phyloP scores from a whole-genome alignment of 495 filamentous ascomycete genomes.

The Sphaerosporella brunnea region DNA sequence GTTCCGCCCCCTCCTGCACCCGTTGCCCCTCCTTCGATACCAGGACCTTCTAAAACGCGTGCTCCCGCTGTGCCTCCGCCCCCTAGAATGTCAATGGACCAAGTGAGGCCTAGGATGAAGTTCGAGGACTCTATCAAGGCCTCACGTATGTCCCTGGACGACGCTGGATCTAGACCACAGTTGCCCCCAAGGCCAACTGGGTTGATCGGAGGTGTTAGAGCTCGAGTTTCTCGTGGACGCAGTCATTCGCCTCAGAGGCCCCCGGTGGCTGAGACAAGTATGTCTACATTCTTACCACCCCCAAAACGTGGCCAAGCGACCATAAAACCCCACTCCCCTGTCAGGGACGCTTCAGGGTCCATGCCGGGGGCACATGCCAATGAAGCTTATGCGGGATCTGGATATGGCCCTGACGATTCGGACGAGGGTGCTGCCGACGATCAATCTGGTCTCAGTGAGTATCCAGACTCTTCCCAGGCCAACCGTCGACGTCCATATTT shows the following conservation, averaged over 20 bases:
- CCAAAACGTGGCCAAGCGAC: slow-evolving; percentile 11
- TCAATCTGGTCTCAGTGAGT: slow-evolving; percentile 34
- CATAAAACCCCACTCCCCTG: slow-evolving; percentile 6
- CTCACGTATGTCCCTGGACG: slow-evolving; percentile 20
- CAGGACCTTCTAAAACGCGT: neutral
- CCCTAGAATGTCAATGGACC: slow-evolving; percentile 20
- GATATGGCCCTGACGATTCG: slow-evolving; percentile 24
- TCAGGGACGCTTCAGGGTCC: neutral
- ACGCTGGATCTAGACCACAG: slow-evolving; percentile 20
- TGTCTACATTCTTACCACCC: slow-evolving; percentile 16
- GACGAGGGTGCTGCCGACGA: slow-evolving; percentile 24
- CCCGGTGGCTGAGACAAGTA: slow-evolving; percentile 3
- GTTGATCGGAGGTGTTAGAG: slow-evolving; percentile 14
- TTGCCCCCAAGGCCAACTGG: slow-evolving; percentile 18
- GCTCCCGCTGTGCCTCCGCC: slow-evolving; percentile 17
- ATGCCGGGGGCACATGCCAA: neutral
- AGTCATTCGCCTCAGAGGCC: slow-evolving; percentile 23
- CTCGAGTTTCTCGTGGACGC: slow-evolving; percentile 21
- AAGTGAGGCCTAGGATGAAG: slow-evolving; percentile 16
- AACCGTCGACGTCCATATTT: slow-evolving; percentile 69
- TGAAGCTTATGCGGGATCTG: slow-evolving; percentile 1
- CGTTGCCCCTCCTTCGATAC: neutral
- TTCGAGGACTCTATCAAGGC: slow-evolving; percentile 21
- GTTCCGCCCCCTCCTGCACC: neutral
- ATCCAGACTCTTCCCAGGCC: slow-evolving; percentile 67